Conservation (phyloP, 2,329 filamentous ascomycete species). For the Xylaria sp. region DNA sequence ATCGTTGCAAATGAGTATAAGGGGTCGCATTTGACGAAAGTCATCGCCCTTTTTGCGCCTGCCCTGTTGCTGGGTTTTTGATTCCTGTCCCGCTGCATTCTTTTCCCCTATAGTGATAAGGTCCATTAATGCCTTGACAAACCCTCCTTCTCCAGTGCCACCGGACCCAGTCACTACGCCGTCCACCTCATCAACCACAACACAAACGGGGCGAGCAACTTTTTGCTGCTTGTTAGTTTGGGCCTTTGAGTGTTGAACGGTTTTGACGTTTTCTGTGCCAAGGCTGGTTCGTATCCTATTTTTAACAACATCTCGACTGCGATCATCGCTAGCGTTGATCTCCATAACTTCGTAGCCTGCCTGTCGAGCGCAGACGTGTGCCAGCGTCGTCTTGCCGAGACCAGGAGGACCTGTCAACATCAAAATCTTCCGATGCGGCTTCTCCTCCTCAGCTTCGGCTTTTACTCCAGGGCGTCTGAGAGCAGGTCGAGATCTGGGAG, state of each 20-base stretch:
- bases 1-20: constrained; percentile 97
- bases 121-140: constrained; percentile 94
- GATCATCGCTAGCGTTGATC: constrained; percentile 97
- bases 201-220: constrained; percentile 85
- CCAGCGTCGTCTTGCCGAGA: constrained; percentile 93
- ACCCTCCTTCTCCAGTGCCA: constrained; percentile 85
- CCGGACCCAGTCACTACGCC: constrained; percentile 87
- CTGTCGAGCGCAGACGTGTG: constrained; percentile 94
- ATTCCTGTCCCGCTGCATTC: constrained; percentile 62
- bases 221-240: constrained; percentile 68
- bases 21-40: constrained; percentile 85
- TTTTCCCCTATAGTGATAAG: constrained; percentile 87
- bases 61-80: constrained; percentile 50
- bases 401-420: constrained; percentile 92
- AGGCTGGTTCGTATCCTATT: constrained; percentile 90
- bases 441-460: constrained; percentile 71
- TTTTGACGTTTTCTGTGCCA: constrained; percentile 92
- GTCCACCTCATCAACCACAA: constrained; percentile 96
- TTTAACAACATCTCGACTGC: constrained; percentile 88
- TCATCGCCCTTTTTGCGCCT: constrained; percentile 79
- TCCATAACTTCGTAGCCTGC: constrained; percentile 97
- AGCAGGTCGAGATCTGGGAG: constrained; percentile 67
- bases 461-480: constrained; percentile 57
- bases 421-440: constrained; percentile 84
- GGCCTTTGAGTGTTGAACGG: constrained; percentile 68